These are phyloP conservation scores for Nakataea oryzae DNA, from an alignment of 2,329 filamentous ascomycete species.

Conservation along the genomic window DNA sequence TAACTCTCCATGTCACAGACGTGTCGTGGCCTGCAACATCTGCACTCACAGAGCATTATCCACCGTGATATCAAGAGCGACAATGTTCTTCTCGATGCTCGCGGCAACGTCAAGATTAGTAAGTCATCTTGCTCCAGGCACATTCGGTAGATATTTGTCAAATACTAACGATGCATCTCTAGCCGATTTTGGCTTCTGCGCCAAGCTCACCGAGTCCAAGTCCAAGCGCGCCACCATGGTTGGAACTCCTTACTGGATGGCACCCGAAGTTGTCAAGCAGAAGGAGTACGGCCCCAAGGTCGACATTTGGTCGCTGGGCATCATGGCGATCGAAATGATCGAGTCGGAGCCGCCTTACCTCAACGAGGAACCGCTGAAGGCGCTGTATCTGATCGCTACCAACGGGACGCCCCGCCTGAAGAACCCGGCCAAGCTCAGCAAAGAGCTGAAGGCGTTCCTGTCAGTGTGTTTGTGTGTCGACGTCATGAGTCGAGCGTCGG, in stretches of 20 bases:
- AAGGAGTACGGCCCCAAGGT: constrained; percentile 98
- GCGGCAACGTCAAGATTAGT: constrained; percentile 97
- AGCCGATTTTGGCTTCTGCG: constrained; percentile 99
- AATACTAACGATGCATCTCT: background rate
- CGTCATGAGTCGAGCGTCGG: constrained; percentile 86
- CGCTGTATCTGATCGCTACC: constrained; percentile 92
- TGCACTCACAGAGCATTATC: constrained; percentile 94
- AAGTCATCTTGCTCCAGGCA: constrained; percentile 27
- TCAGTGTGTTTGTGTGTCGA: constrained; percentile 95
- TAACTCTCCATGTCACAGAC: constrained; percentile 46
- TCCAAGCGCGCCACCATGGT: constrained; percentile 99
- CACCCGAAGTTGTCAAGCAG: constrained; percentile 96
- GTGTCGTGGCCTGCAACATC: constrained; percentile 85
- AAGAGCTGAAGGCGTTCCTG: constrained; percentile 95
- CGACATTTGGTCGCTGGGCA: constrained; percentile 96
- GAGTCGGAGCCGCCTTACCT: constrained; percentile 96
- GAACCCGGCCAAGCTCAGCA: constrained; percentile 96
- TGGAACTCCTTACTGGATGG: constrained; percentile 99
- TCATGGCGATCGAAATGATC: constrained; percentile 99
- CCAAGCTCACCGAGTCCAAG: constrained; percentile 93
- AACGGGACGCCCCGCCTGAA: constrained; percentile 95
- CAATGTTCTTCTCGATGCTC: constrained; percentile 88
- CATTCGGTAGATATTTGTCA: background rate
- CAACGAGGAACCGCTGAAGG: constrained; percentile 95
- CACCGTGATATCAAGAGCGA: constrained; percentile 99